Percentiles rank a stretch among this genome's conserved stretches.
These are phyloP conservation scores for Wolfiporia cocos DNA, from an alignment of 1,284 basidiomycete genomes.

Conservation along the genomic window DNA sequence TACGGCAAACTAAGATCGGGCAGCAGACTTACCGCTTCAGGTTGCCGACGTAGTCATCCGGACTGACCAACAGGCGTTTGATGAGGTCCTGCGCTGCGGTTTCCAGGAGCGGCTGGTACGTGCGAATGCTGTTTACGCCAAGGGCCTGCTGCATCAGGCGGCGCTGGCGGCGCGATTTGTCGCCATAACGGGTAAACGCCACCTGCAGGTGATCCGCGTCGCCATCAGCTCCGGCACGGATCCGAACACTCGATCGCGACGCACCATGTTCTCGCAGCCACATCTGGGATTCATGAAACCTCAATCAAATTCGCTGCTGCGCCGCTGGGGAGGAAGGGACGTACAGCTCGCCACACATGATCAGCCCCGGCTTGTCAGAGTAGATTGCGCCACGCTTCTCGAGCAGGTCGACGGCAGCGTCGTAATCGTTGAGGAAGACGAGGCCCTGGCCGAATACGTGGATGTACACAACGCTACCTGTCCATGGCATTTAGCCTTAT, in stretches of 20 bases:
- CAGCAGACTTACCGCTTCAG: constrained; percentile 18
- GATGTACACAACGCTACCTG: constrained; percentile 63
- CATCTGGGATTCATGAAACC: constrained; percentile 32
- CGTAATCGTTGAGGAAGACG: constrained; percentile 56
- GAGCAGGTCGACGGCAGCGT: constrained; percentile 54
- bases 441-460: constrained; percentile 59
- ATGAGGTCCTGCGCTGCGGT: constrained; percentile 37
- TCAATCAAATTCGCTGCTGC: no score
- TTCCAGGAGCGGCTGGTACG: constrained; percentile 53
- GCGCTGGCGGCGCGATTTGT: constrained; percentile 57
- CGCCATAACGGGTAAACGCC: constrained; percentile 62
- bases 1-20: not conserved
- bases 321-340: no score
- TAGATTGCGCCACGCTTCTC: constrained; percentile 66
- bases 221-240: no score
- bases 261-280: constrained; percentile 65
- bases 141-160: constrained; percentile 60
- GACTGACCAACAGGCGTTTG: constrained; percentile 24
- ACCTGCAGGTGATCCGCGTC: constrained; percentile 31
- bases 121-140: constrained; percentile 40
- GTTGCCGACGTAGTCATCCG: constrained; percentile 25
- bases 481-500: not conserved
- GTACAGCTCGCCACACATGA: constrained; percentile 56
- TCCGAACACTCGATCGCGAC: constrained; percentile 6
- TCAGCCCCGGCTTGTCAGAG: constrained; percentile 60